phyloP scores from a whole-genome alignment of 2,329 filamentous ascomycete species.

The Alternaria novae-zelandiae region DNA sequence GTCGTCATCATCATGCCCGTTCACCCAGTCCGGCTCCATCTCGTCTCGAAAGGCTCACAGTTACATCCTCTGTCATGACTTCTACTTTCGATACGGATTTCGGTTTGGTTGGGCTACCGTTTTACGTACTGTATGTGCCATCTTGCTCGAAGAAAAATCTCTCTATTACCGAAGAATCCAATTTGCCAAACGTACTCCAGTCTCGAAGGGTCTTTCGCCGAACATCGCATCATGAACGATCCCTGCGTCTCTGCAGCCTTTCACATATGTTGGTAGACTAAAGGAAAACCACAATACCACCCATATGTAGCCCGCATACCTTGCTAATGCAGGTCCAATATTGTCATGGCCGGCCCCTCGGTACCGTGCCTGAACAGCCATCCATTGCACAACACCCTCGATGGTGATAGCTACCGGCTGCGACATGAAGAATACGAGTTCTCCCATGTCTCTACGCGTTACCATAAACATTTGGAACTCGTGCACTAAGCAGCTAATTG shows the following conservation, averaged over 20 bases:
- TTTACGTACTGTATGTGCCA: background rate
- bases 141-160: background rate
- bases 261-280: background rate
- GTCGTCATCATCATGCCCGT: background rate
- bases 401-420: background rate
- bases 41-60: background rate
- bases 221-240: background rate
- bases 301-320: background rate
- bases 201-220: background rate
- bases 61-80: background rate
- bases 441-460: constrained; percentile 11
- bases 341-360: background rate
- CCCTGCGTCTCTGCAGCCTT: background rate
- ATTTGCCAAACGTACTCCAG: background rate
- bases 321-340: background rate
- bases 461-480: constrained; percentile 7
- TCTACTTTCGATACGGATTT: background rate
- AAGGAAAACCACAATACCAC: background rate
- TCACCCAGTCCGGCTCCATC: background rate
- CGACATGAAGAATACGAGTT: constrained; percentile 4
- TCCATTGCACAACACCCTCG: background rate
- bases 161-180: background rate
- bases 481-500: constrained; percentile 7
- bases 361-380: background rate
- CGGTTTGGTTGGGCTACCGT: background rate